A percentile compares a stretch with the other conserved stretches of the same genome.
phyloP scores from a whole-genome alignment of 179 eudicot genomes.

The Carnegiea gigantea region DNA sequence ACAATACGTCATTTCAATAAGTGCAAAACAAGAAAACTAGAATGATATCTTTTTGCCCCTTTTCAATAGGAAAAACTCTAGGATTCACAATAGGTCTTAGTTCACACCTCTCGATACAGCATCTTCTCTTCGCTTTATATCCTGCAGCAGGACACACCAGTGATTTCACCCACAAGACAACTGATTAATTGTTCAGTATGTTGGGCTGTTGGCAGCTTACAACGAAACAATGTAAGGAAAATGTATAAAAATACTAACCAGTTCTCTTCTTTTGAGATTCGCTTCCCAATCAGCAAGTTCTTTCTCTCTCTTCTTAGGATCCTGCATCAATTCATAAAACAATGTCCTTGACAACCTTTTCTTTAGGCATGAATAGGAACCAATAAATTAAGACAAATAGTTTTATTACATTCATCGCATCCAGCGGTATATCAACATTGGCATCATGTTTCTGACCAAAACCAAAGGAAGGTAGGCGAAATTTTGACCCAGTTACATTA shows the following conservation, averaged over 20 bases:
- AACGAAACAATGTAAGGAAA: constrained; percentile 9
- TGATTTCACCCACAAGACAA: constrained; percentile 8
- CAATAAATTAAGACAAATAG: constrained; percentile 12
- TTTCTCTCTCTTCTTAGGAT: constrained; percentile 57
- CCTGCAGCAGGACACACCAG: constrained; percentile 44
- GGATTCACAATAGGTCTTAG: constrained; percentile 3
- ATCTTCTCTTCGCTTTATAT: constrained; percentile 84
- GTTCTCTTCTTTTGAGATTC: constrained; percentile 72
- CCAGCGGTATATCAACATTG: constrained; percentile 78
- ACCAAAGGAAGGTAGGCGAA: constrained; percentile 68
- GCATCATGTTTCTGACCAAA: constrained; percentile 97
- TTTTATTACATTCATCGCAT: constrained; percentile 58
- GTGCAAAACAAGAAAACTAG: neutral
- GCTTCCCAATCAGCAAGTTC: constrained; percentile 80
- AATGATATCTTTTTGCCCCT: neutral
- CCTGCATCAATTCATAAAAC: constrained; percentile 42
- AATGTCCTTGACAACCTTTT: constrained; percentile 2
- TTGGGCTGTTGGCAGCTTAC: no score
- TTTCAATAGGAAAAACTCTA: neutral
- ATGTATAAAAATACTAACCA: constrained; percentile 41
- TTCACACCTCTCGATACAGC: constrained; percentile 68
- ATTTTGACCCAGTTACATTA: constrained; percentile 66
- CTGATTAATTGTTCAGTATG: neutral
- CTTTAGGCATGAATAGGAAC: neutral
- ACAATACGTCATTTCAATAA: neutral